phyloP scores from a whole-genome alignment of 2,329 filamentous ascomycete species.

The Aspergillus pseudoglaucus region DNA sequence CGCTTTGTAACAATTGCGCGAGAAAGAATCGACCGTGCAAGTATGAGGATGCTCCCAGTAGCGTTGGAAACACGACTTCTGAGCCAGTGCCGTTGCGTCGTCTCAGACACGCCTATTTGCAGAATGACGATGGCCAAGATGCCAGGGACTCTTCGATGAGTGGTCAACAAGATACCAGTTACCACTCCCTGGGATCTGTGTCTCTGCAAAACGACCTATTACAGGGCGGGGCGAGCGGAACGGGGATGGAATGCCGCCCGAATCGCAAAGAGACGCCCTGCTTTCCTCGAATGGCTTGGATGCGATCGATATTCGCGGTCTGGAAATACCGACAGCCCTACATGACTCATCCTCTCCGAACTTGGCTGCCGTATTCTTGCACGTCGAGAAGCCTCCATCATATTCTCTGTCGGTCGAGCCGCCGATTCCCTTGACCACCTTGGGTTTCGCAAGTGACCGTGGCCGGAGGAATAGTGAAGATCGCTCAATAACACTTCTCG shows the following conservation, averaged over 20 bases:
- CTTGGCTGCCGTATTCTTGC: too few species aligned
- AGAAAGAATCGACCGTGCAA: not conserved
- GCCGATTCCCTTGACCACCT: too few species aligned
- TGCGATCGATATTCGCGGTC: not conserved
- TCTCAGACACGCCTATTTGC: not conserved
- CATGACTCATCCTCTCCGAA: not conserved
- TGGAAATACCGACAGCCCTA: not conserved
- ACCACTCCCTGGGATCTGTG: too few species aligned
- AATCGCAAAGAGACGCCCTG: too few species aligned
- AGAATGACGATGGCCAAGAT: not conserved
- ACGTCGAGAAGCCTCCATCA: too few species aligned
- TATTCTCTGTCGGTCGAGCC: too few species aligned
- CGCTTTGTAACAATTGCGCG: slow-evolving; percentile 1
- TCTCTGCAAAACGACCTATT: too few species aligned
- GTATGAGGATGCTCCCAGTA: not conserved
- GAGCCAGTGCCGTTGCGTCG: not conserved
- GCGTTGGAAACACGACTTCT: not conserved
- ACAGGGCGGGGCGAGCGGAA: too few species aligned
- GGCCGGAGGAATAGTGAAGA: not conserved
- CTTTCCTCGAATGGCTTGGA: not conserved
- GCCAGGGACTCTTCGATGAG: not conserved
- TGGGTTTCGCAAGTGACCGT: not conserved
- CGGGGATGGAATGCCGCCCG: too few species aligned
- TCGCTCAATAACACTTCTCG: not conserved
- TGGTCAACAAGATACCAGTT: not conserved